phyloP scores from a whole-genome alignment of 163 green algal genomes.

The Scenedesmus sp. region DNA sequence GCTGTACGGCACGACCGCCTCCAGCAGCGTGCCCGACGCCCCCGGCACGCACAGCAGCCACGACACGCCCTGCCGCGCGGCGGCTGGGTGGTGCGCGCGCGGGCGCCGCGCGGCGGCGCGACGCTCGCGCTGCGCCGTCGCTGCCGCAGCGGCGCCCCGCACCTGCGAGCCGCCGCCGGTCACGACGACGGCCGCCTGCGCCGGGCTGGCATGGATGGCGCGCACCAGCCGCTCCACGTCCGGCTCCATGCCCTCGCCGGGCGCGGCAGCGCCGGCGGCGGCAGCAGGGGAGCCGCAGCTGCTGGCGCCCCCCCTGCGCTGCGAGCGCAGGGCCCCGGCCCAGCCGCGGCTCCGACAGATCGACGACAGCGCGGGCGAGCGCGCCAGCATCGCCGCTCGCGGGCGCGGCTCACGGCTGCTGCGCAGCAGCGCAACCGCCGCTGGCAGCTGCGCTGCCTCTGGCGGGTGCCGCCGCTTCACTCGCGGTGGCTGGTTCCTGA shows the following conservation, averaged over 20 bases:
- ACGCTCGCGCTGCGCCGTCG: not conserved
- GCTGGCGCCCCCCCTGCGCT: too few species aligned
- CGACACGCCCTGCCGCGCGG: slow-evolving; percentile 60
- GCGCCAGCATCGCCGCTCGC: too few species aligned
- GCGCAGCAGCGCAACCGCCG: too few species aligned
- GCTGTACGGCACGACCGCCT: slow-evolving; percentile 77
- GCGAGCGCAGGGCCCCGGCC: too few species aligned
- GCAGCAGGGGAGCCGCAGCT: too few species aligned
- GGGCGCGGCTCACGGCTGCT: too few species aligned
- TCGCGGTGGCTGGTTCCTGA: too few species aligned
- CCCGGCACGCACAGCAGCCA: slow-evolving; percentile 83
- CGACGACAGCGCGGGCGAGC: too few species aligned
- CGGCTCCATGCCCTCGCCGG: slow-evolving; percentile 24
- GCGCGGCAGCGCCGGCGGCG: too few species aligned
- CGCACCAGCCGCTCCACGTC: slow-evolving; percentile 49
- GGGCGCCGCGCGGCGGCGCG: not conserved
- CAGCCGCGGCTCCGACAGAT: too few species aligned
- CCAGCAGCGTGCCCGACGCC: slow-evolving; percentile 80
- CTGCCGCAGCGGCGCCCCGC: not conserved
- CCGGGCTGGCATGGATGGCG: slow-evolving; percentile 46
- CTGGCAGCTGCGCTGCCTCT: too few species aligned
- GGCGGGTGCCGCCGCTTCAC: too few species aligned
- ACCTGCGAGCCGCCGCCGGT: slow-evolving; percentile 59
- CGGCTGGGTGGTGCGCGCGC: not conserved
- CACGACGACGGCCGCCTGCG: slow-evolving; percentile 57